These are phyloP conservation scores for Setaria viridis DNA, from an alignment of 202 grass and related monocot genomes.

Conservation along the genomic window DNA sequence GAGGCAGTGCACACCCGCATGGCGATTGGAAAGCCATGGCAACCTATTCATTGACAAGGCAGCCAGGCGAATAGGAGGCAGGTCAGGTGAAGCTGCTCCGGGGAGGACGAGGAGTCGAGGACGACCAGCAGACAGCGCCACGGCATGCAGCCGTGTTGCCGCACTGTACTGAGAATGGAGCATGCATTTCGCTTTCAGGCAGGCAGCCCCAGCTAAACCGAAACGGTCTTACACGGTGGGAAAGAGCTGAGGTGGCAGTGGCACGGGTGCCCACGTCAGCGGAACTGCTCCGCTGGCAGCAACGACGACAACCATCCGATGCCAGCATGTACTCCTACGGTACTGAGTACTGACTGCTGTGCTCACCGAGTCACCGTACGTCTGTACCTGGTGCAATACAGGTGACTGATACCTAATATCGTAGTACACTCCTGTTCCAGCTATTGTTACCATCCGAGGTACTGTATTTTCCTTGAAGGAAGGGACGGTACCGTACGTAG, in stretches of 20 bases:
- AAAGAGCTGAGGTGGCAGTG: neutral
- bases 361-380: neutral
- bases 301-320: neutral
- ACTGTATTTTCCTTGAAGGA: neutral
- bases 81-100: constrained; percentile 2
- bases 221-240: neutral
- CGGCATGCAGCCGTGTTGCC: neutral
- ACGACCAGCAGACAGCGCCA: neutral
- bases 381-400: neutral
- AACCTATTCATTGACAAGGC: neutral
- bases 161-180: neutral
- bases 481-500: constrained; percentile 1
- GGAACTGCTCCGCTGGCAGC: neutral
- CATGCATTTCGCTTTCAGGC: too few species aligned
- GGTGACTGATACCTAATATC: neutral
- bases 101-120: neutral
- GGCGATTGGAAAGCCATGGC: neutral
- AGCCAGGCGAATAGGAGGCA: neutral
- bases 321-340: neutral
- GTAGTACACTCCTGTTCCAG: too few species aligned
- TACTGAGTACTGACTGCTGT: neutral
- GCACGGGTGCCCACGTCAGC: neutral
- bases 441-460: neutral
- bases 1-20: neutral
- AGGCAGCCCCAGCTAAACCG: too few species aligned